phyloP scores from a whole-genome alignment of 768 basidiomycete genomes.

The Podaxis sp. region DNA sequence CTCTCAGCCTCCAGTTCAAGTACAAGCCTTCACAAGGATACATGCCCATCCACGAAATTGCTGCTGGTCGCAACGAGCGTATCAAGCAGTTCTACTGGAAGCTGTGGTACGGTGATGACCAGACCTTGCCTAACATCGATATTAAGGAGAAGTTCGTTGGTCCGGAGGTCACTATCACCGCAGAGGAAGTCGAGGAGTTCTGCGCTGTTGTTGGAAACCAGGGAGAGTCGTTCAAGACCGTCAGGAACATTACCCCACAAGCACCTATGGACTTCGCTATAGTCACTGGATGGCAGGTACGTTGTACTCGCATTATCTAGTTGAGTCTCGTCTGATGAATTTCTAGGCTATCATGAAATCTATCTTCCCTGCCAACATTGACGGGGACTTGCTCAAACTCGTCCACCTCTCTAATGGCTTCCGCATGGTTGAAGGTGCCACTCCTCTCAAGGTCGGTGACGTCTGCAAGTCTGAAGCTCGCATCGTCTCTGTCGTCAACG shows the following conservation, averaged over 20 bases:
- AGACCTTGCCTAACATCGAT: conserved; percentile 70
- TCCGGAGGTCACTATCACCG: conserved; percentile 79
- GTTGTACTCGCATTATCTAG: conserved; percentile 20
- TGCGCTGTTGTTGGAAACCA: conserved; percentile 93
- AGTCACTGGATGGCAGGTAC: conserved; percentile 96
- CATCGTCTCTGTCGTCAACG: conserved; percentile 87
- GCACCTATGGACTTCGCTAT: conserved; percentile 99
- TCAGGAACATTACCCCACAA: conserved; percentile 62
- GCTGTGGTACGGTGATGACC: conserved; percentile 92
- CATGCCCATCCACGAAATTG: conserved; percentile 90
- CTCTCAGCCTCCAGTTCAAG: conserved; percentile 75
- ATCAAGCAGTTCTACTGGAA: conserved; percentile 99
- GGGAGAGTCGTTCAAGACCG: conserved; percentile 83
- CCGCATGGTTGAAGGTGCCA: conserved; percentile 76
- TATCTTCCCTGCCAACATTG: conserved; percentile 89
- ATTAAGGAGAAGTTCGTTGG: conserved; percentile 81
- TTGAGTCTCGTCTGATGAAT: conserved; percentile 7
- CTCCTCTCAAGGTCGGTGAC: conserved; percentile 78
- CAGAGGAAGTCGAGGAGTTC: conserved; percentile 79
- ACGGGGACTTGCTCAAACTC: conserved; percentile 92
- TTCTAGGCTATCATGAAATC: conserved; percentile 95
- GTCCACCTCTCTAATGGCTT: conserved; percentile 98
- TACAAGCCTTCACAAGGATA: conserved; percentile 88
- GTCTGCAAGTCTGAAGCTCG: conserved; percentile 85
- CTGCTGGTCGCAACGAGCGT: conserved; percentile 74